Conservation (phyloP, 495 filamentous ascomycete species). For the Neurospora pannonica region DNA sequence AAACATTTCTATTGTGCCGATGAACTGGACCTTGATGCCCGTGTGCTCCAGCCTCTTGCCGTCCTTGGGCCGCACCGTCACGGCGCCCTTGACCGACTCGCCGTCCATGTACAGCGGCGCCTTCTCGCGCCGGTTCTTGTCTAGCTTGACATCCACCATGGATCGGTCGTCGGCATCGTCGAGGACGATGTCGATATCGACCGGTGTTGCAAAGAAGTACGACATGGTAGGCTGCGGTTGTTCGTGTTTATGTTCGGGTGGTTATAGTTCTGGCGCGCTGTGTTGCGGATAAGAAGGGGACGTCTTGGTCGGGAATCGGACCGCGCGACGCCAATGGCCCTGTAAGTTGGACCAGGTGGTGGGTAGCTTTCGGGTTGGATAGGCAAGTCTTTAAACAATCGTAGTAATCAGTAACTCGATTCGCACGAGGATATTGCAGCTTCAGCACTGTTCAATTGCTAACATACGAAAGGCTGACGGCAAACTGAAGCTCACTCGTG, state of each 20-base stretch:
- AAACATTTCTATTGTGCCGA: conserved; percentile 95
- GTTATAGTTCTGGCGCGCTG: not conserved
- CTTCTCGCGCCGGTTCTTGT: conserved; percentile 95
- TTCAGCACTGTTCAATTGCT: not conserved
- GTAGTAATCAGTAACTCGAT: not conserved
- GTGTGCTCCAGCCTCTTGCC: conserved; percentile 96
- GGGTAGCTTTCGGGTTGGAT: not conserved
- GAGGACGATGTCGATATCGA: conserved; percentile 98
- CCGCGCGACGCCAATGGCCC: not conserved
- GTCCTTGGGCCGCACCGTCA: conserved; percentile 95
- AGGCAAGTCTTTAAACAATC: not conserved
- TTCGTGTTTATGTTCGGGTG: not conserved
- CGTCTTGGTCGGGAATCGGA: not conserved
- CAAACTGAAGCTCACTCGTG: not conserved
- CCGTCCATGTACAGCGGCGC: conserved; percentile 96
- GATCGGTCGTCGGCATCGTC: conserved; percentile 88
- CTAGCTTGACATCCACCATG: conserved; percentile 94
- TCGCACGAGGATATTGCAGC: not conserved
- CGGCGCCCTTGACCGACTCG: conserved; percentile 91
- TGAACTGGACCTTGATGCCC: conserved; percentile 99
- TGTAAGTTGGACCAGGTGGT: not conserved
- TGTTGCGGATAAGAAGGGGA: not conserved
- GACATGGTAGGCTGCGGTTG: conserved; percentile 48
- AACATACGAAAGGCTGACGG: not conserved
- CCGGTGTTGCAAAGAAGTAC: conserved; percentile 94